These are phyloP conservation scores for Cladorrhinum sp. DNA, from an alignment of 2,329 filamentous ascomycete genomes.

Conservation along the genomic window DNA sequence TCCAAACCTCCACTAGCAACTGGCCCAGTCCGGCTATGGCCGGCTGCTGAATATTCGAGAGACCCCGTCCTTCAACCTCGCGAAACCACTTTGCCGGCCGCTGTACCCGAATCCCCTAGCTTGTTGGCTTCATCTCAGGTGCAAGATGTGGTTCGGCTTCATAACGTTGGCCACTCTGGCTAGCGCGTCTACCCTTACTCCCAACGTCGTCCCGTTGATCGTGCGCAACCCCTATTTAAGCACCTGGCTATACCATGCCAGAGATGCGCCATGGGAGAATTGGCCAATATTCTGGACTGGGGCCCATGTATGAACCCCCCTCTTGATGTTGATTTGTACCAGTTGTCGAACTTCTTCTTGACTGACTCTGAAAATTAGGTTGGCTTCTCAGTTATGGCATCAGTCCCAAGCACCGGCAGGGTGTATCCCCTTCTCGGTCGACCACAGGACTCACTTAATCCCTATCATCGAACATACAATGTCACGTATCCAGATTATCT, in stretches of 20 bases:
- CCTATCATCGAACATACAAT: conserved; percentile 34
- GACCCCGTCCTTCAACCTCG: not conserved
- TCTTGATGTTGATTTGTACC: not conserved
- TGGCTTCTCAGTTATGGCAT: conserved; percentile 50
- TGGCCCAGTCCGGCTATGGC: not conserved
- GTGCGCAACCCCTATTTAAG: conserved; percentile 61
- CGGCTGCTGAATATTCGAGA: not conserved
- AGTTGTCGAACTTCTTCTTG: not conserved
- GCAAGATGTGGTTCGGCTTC: conserved; percentile 31
- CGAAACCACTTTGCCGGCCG: not conserved
- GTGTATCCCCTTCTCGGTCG: conserved; percentile 52
- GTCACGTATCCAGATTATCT: conserved; percentile 42
- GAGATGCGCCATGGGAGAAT: conserved; percentile 71
- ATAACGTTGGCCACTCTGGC: conserved; percentile 37
- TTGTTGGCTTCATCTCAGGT: not conserved
- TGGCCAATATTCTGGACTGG: conserved; percentile 67
- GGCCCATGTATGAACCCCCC: conserved; percentile 27
- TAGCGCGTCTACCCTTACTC: conserved; percentile 51
- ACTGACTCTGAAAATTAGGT: conserved; percentile 32
- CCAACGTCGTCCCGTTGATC: conserved; percentile 54
- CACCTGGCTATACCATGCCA: conserved; percentile 62
- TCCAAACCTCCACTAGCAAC: not conserved
- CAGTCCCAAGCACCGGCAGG: conserved; percentile 39
- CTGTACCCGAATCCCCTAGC: not conserved
- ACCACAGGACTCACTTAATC: conserved; percentile 46